Conservation (phyloP, 2,329 filamentous ascomycete genomes). For the Phialophora chinensis region DNA sequence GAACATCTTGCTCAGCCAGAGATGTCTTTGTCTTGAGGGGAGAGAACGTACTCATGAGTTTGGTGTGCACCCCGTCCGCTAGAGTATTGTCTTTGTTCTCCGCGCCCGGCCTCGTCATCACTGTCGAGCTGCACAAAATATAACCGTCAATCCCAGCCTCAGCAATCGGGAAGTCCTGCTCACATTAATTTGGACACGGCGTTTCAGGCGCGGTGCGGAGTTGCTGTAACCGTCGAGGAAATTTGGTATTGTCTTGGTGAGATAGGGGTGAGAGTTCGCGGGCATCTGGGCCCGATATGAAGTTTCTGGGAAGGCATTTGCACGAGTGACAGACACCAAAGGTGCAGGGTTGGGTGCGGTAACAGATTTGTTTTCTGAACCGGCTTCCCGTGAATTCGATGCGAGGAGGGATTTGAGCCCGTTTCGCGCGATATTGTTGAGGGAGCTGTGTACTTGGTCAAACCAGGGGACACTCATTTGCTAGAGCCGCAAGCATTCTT, state of each 20-base stretch:
- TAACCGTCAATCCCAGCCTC: slow-evolving; percentile 2
- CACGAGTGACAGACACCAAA: slow-evolving; percentile 4
- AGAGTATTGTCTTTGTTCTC: background rate
- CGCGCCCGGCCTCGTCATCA: slow-evolving; percentile 23
- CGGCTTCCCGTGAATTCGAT: slow-evolving; percentile 6
- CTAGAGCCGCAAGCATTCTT: background rate
- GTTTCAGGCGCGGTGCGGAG: slow-evolving; percentile 20
- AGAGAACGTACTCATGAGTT: slow-evolving; percentile 5
- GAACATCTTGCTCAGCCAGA: slow-evolving; percentile 8
- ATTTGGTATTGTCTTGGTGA: slow-evolving; percentile 17
- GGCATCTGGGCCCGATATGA: slow-evolving; percentile 26
- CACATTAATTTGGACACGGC: slow-evolving; percentile 2
- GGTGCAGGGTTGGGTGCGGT: slow-evolving; percentile 5
- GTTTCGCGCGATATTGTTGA: slow-evolving; percentile 4
- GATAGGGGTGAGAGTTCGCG: slow-evolving; percentile 5
- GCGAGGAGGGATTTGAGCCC: slow-evolving; percentile 11
- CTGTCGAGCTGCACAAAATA: slow-evolving; percentile 24
- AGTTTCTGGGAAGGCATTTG: slow-evolving; percentile 25
- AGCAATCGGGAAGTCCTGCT: background rate
- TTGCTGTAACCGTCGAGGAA: slow-evolving; percentile 24
- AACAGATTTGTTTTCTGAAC: slow-evolving; percentile 14
- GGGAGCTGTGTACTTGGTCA: slow-evolving; percentile 3
- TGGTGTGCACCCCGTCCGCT: slow-evolving; percentile 1
- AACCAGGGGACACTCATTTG: slow-evolving; percentile 15
- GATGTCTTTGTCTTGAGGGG: background rate